Evolutionary conservation across 345 rosid genomes (phyloP).

Genomic region (Syzygium aqueum): DNA sequence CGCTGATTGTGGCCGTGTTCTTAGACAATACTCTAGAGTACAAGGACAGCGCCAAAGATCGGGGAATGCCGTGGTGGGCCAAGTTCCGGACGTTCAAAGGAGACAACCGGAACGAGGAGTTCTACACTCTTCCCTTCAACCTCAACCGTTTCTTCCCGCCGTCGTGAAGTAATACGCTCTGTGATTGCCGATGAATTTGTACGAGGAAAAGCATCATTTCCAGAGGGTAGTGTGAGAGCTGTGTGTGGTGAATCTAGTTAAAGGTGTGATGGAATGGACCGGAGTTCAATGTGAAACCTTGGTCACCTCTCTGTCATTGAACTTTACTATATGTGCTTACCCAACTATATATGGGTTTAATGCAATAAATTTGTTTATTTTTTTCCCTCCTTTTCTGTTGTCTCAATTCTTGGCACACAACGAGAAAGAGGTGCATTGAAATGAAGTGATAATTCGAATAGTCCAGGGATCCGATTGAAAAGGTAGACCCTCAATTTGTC

Average conservation of each 20-base stretch:
- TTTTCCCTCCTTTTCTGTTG: neutral
- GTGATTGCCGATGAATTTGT: neutral
- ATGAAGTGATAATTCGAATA: neutral
- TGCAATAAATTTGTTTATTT: constrained; percentile 5
- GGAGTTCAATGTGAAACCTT: neutral
- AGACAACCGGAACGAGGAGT: constrained; percentile 83
- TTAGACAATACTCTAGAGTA: constrained; percentile 88
- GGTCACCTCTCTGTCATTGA: neutral
- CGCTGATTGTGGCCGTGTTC: constrained; percentile 67
- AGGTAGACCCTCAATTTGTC: no score
- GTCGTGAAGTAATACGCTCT: constrained; percentile 21
- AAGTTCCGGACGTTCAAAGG: constrained; percentile 83
- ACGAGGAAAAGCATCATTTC: constrained; percentile 19
- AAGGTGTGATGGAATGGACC: neutral
- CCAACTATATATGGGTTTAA: constrained; percentile 8
- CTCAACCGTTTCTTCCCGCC: constrained; percentile 97
- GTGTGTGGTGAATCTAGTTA: neutral
- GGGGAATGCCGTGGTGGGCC: constrained; percentile 99
- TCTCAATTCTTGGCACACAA: neutral
- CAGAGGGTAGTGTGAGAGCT: neutral
- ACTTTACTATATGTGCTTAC: constrained; percentile 1
- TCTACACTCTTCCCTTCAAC: constrained; percentile 94
- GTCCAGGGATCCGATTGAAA: no score
- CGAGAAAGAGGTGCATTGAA: neutral
- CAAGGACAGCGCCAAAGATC: constrained; percentile 74